A percentile compares a stretch with the other conserved stretches of the same genome.
These are phyloP conservation scores for Coelastrella sp. DNA, from an alignment of 139 green algal genomes.

Conservation along the genomic window DNA sequence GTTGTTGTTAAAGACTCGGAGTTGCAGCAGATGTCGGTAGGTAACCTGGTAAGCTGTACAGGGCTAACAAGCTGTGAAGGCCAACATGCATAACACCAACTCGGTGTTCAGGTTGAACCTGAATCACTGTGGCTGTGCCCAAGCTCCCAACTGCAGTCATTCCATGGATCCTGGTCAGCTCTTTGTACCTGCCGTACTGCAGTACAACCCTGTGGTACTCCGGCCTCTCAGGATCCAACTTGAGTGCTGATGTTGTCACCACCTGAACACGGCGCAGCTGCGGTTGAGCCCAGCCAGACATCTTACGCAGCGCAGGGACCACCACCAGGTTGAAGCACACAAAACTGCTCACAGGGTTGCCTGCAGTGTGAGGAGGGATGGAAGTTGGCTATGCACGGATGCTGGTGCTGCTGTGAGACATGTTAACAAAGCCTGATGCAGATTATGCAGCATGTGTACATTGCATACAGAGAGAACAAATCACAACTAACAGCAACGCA, in stretches of 20 bases:
- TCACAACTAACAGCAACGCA: background rate
- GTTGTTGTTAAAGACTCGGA: too few relatives aligned
- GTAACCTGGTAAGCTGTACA: too few relatives aligned
- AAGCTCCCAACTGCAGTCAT: background rate
- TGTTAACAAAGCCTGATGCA: too few relatives aligned
- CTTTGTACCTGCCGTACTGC: constrained; percentile 47
- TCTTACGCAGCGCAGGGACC: constrained; percentile 62
- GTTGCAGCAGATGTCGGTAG: background rate
- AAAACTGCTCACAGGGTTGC: constrained; percentile 91
- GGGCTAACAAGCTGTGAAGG: too few relatives aligned
- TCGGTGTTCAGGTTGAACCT: too few relatives aligned
- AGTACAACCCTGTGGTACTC: constrained; percentile 94
- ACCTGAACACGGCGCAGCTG: constrained; percentile 75
- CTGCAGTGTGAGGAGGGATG: constrained; percentile 62
- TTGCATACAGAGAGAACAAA: background rate
- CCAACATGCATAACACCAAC: background rate
- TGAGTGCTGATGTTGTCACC: constrained; percentile 52
- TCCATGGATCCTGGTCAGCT: background rate
- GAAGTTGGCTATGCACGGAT: background rate
- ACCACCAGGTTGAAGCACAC: constrained; percentile 96
- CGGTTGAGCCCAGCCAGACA: constrained; percentile 82
- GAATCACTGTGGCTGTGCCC: background rate
- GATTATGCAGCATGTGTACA: too few relatives aligned
- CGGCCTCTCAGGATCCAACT: constrained; percentile 91
- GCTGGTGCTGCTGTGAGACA: too few relatives aligned